Conservation (phyloP, 495 filamentous ascomycete genomes). For the Penicillium desertorum region DNA sequence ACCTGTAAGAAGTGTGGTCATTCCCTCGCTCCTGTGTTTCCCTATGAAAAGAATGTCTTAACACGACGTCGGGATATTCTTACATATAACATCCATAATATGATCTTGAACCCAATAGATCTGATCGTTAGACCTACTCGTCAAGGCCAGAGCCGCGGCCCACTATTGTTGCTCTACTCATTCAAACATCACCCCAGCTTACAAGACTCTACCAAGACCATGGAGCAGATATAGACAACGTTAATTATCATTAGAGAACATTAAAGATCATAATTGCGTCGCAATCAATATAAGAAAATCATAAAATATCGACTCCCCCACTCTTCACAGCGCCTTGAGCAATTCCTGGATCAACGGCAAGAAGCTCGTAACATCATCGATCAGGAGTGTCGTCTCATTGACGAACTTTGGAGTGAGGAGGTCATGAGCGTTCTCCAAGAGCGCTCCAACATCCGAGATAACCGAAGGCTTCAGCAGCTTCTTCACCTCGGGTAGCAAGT, state of each 20-base stretch:
- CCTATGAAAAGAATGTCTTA: no score
- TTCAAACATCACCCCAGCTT: not conserved
- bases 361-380: constrained; percentile 28
- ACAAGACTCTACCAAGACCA: not conserved
- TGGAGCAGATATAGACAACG: constrained; percentile 2
- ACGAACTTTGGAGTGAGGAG: constrained; percentile 44
- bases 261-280: constrained; percentile 14
- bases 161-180: not conserved
- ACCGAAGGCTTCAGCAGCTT: constrained; percentile 36
- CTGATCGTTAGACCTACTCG: no score
- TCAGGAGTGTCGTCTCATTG: constrained; percentile 33
- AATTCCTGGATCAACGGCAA: constrained; percentile 31
- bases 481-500: constrained; percentile 29
- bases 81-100: no score
- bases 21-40: no score
- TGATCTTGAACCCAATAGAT: no score
- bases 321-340: constrained; percentile 28
- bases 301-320: constrained; percentile 11
- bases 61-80: no score
- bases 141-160: no score
- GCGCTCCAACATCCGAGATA: constrained; percentile 37
- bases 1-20: constrained; percentile 13
- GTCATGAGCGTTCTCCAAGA: constrained; percentile 44
- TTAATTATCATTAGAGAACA: constrained; percentile 17
- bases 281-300: constrained; percentile 15